phyloP scores from a whole-genome alignment of 2,329 filamentous ascomycete genomes.

The Epichloe gansuensis region DNA sequence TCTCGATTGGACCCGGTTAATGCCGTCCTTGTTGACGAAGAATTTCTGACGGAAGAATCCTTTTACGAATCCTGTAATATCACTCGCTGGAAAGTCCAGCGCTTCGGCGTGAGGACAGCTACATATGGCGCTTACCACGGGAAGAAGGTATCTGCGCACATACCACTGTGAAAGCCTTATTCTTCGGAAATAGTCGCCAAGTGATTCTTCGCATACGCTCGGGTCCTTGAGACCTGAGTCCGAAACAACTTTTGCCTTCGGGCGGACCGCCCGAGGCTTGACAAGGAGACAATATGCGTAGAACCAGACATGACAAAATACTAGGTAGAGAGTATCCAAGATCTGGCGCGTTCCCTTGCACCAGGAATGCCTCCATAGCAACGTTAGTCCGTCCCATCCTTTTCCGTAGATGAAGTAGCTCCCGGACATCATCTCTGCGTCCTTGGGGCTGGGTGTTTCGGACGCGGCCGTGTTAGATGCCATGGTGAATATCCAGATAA shows the following conservation, averaged over 20 bases:
- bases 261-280: slow-evolving; percentile 15
- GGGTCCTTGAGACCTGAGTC: background rate
- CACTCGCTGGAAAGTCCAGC: slow-evolving; percentile 38
- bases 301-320: slow-evolving; percentile 41
- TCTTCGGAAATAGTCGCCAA: slow-evolving; percentile 30
- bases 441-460: slow-evolving; percentile 1
- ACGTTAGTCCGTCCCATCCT: slow-evolving; percentile 36
- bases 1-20: slow-evolving; percentile 34
- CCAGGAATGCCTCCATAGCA: slow-evolving; percentile 25
- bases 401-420: slow-evolving; percentile 41
- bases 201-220: background rate
- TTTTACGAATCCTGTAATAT: slow-evolving; percentile 37
- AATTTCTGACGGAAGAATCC: slow-evolving; percentile 34
- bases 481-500: slow-evolving; percentile 39
- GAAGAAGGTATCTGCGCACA: slow-evolving; percentile 35
- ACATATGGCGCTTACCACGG: slow-evolving; percentile 39
- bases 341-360: slow-evolving; percentile 26
- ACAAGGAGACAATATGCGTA: slow-evolving; percentile 37
- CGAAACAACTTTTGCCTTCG: background rate
- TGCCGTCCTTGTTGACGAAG: slow-evolving; percentile 36
- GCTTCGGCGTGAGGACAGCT: slow-evolving; percentile 40
- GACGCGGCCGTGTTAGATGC: slow-evolving; percentile 7
- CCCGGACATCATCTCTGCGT: slow-evolving; percentile 13
- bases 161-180: slow-evolving; percentile 36
- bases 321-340: slow-evolving; percentile 29